A percentile compares a stretch with the other conserved stretches of the same genome.
Evolutionary conservation across 2,329 filamentous ascomycete species (phyloP).

Genomic region (Paraphaeosphaeria sporulosa): DNA sequence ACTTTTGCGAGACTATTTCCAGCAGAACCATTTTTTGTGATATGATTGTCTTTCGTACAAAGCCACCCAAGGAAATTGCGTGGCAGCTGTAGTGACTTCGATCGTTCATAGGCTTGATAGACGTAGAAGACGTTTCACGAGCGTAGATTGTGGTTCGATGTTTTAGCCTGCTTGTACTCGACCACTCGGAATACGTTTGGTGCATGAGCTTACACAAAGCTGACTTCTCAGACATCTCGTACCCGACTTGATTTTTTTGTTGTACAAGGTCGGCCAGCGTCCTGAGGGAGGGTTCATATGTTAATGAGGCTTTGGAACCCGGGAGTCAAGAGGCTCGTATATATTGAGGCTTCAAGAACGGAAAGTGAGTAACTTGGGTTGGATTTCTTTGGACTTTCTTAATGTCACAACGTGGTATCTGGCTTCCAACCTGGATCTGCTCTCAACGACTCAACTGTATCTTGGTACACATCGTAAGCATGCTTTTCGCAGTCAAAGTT

Average conservation of each 20-base stretch:
- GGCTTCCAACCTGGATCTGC: constrained; percentile 25
- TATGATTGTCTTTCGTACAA: too few relatives aligned
- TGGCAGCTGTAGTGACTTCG: too few relatives aligned
- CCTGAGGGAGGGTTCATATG: background rate
- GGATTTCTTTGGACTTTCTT: background rate
- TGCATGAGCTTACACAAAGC: background rate
- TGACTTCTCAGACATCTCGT: background rate
- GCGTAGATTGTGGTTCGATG: too few relatives aligned
- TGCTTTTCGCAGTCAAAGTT: constrained; percentile 31
- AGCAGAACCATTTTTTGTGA: too few relatives aligned
- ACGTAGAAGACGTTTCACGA: too few relatives aligned
- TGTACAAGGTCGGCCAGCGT: background rate
- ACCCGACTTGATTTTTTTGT: background rate
- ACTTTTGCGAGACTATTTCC: too few relatives aligned
- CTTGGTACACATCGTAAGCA: constrained; percentile 36
- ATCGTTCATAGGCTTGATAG: too few relatives aligned
- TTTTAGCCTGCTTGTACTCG: too few relatives aligned
- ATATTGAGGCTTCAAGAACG: too few relatives aligned
- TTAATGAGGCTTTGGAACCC: background rate
- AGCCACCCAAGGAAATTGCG: too few relatives aligned
- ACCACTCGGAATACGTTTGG: background rate
- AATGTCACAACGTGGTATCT: constrained; percentile 5
- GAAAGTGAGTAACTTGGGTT: too few relatives aligned
- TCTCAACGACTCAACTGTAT: constrained; percentile 28
- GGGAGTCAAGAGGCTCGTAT: background rate